phyloP scores from a whole-genome alignment of 129 eudicot genomes.

The Ambrosia trifida region DNA sequence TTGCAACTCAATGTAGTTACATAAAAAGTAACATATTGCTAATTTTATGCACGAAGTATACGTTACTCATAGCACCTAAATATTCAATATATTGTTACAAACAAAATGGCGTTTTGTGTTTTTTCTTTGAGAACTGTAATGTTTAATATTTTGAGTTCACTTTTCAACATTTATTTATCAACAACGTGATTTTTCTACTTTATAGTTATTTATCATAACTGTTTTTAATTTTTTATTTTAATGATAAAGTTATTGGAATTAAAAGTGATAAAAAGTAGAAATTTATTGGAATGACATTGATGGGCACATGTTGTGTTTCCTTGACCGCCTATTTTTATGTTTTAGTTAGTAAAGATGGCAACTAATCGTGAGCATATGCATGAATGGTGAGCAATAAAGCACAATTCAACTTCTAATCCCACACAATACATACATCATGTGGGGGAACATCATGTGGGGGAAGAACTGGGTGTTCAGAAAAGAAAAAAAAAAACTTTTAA shows the following conservation, averaged over 20 bases:
- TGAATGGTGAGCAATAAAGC: slow-evolving; percentile 25
- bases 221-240: too few relatives aligned
- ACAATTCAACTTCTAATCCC: slow-evolving; percentile 11
- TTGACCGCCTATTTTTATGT: slow-evolving; percentile 13
- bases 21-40: too few relatives aligned
- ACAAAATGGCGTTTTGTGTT: background rate
- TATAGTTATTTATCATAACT: background rate
- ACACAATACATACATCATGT: slow-evolving; percentile 11
- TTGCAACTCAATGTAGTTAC: too few relatives aligned
- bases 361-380: slow-evolving; percentile 14
- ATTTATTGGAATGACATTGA: slow-evolving; percentile 15
- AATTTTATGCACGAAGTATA: too few relatives aligned
- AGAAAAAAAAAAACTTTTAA: background rate
- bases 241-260: background rate
- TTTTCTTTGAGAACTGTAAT: background rate
- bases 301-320: slow-evolving; percentile 34
- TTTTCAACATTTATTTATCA: background rate
- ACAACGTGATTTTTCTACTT: background rate
- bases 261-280: slow-evolving; percentile 12
- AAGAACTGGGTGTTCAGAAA: background rate
- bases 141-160: background rate
- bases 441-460: slow-evolving; percentile 16
- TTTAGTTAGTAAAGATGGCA: slow-evolving; percentile 12
- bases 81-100: background rate
- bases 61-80: background rate